Conservation (phyloP, 1,284 basidiomycete species). For the Wallemia hederae region DNA sequence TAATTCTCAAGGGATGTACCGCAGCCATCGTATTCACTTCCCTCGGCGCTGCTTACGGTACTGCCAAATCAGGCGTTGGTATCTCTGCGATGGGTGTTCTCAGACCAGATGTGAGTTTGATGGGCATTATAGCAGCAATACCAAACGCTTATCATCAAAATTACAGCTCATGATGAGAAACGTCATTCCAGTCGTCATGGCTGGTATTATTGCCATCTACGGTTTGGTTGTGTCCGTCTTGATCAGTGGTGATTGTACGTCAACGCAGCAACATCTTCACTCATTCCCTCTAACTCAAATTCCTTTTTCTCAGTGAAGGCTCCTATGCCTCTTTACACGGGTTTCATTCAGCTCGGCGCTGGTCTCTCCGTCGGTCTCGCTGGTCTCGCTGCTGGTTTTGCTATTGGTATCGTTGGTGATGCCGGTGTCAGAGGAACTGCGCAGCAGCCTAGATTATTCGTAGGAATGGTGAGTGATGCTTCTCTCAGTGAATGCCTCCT, state of each 20-base stretch:
- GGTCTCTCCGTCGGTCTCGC: constrained; percentile 75
- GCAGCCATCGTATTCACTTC: constrained; percentile 92
- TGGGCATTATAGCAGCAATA: constrained; percentile 31
- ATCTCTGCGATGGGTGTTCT: constrained; percentile 87
- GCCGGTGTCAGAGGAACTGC: constrained; percentile 70
- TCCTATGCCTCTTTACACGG: constrained; percentile 36
- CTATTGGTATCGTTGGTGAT: constrained; percentile 89
- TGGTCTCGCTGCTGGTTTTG: constrained; percentile 83
- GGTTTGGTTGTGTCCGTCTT: constrained; percentile 78
- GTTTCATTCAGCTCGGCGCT: constrained; percentile 81
- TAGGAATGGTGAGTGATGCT: constrained; percentile 28
- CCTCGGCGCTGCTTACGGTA: constrained; percentile 82
- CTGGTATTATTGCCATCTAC: constrained; percentile 93
- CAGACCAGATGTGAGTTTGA: constrained; percentile 42
- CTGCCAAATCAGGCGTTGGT: constrained; percentile 88
- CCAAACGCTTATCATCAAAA: constrained; percentile 17
- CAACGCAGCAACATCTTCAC: background rate
- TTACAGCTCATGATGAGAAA: constrained; percentile 98
- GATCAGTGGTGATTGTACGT: constrained; percentile 45
- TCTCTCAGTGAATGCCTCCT: background rate
- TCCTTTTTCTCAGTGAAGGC: constrained; percentile 27
- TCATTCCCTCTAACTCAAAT: constrained; percentile 3
- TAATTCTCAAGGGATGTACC: constrained; percentile 45
- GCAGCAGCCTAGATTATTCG: constrained; percentile 73
- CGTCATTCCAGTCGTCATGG: constrained; percentile 91